Conservation (phyloP, 2,329 filamentous ascomycete genomes). For the Myriosclerotinia scirpicola region DNA sequence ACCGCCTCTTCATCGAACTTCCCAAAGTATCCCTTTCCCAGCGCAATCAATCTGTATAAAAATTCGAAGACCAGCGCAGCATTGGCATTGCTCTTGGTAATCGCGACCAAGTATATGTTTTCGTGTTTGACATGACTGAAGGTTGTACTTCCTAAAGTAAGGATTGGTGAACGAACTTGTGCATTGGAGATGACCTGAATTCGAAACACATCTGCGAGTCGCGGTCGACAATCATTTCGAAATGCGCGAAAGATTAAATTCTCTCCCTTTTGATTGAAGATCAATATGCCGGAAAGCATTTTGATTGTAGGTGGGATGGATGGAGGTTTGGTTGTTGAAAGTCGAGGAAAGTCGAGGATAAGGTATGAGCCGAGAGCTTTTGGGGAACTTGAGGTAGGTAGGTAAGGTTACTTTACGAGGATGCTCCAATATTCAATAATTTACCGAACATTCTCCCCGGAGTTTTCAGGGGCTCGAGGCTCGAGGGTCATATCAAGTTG, state of each 20-base stretch:
- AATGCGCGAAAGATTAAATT: conserved; percentile 99
- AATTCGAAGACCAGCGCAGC: conserved; percentile 98
- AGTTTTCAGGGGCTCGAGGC: not conserved
- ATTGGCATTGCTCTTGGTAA: conserved; percentile 99
- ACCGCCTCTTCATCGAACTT: conserved; percentile 99
- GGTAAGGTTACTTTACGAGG: not conserved
- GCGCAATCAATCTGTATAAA: conserved; percentile 82
- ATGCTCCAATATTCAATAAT: not conserved
- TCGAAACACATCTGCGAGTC: conserved; percentile 97
- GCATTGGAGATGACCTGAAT: conserved; percentile 99
- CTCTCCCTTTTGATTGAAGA: conserved; percentile 99
- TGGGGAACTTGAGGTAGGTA: not conserved
- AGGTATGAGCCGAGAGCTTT: conserved; percentile 18
- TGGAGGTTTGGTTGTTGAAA: conserved; percentile 17
- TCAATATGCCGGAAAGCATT: conserved; percentile 95
- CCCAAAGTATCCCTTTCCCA: conserved; percentile 95
- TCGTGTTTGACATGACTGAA: conserved; percentile 99
- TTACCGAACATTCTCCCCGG: conserved; percentile 18
- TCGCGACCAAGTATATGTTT: conserved; percentile 96
- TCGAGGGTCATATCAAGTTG: too few relatives aligned
- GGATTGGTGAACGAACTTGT: conserved; percentile 93
- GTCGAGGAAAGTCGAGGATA: conserved; percentile 21
- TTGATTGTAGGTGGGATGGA: conserved; percentile 41
- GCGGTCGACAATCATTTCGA: conserved; percentile 95
- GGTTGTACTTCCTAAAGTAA: conserved; percentile 95